These are phyloP conservation scores for Fusarium agapanthi DNA, from an alignment of 2,329 filamentous ascomycete genomes.

Conservation along the genomic window DNA sequence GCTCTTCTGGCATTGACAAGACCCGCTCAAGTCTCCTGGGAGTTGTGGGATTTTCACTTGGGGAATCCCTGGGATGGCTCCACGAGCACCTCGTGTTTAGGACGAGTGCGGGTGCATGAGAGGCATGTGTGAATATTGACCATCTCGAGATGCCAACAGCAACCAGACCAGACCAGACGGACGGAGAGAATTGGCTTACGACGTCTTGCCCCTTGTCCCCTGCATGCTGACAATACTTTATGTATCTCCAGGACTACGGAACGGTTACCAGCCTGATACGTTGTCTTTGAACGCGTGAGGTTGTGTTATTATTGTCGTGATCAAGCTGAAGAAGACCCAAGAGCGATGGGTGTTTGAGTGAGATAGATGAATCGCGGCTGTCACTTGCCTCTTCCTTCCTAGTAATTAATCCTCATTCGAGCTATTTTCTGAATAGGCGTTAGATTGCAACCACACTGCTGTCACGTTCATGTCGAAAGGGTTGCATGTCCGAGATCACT, in stretches of 20 bases:
- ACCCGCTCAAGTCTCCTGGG: constrained; percentile 41
- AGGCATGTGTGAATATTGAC: constrained; percentile 23
- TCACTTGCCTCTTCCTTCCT: constrained; percentile 1
- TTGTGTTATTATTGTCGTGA: constrained; percentile 13
- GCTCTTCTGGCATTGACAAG: constrained; percentile 41
- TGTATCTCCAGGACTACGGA: constrained; percentile 23
- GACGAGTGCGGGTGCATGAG: constrained; percentile 29
- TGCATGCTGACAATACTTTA: constrained; percentile 33
- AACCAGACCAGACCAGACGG: neutral
- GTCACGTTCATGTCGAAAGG: constrained; percentile 29
- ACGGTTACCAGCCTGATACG: constrained; percentile 21
- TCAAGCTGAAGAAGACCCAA: constrained; percentile 1
- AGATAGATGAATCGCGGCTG: neutral
- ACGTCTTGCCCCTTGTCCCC: constrained; percentile 34
- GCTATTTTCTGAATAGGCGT: constrained; percentile 14
- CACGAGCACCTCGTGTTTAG: constrained; percentile 43
- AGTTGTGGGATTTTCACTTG: constrained; percentile 41
- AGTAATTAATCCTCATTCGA: constrained; percentile 5
- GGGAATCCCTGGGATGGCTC: constrained; percentile 44
- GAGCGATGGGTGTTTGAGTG: neutral
- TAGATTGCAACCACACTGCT: constrained; percentile 19
- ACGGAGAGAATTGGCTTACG: constrained; percentile 29
- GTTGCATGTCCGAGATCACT: constrained; percentile 23
- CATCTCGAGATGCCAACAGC: constrained; percentile 1
- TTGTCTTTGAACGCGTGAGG: constrained; percentile 2